Conservation (phyloP, 2,329 filamentous ascomycete genomes). For the Lecanicillium sp. region DNA sequence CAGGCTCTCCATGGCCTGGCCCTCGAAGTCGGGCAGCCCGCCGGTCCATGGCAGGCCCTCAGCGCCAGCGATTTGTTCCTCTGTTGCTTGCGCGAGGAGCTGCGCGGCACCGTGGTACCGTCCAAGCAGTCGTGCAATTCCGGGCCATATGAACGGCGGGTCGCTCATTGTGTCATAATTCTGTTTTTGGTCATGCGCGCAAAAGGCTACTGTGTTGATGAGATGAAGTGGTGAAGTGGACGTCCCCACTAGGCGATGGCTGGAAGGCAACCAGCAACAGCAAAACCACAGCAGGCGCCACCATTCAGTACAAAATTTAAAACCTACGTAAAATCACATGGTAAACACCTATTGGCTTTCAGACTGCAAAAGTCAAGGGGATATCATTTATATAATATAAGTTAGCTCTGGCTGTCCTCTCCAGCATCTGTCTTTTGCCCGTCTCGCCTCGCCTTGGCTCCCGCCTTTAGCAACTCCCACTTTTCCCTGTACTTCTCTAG, state of each 20-base stretch:
- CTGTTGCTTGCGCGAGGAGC: neutral
- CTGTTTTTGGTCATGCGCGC: neutral
- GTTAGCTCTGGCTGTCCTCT: constrained; percentile 9
- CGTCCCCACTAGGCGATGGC: neutral
- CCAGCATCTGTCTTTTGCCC: constrained; percentile 9
- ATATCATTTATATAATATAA: neutral
- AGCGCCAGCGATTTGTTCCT: neutral
- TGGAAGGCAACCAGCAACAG: neutral
- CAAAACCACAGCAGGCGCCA: neutral
- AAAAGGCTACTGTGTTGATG: neutral
- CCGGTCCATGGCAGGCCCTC: neutral
- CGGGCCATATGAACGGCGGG: neutral
- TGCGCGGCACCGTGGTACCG: neutral
- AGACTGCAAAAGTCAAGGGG: no score
- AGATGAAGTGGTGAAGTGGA: neutral
- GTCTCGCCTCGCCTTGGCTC: constrained; percentile 48
- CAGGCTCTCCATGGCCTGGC: constrained; percentile 21
- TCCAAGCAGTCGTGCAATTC: neutral
- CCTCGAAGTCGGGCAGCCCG: neutral
- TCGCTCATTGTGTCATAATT: neutral
- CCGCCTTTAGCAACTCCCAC: constrained; percentile 57
- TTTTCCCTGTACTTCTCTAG: constrained; percentile 53
- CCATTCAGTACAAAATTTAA: neutral
- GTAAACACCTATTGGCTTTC: no score
- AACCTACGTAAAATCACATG: neutral